phyloP scores from a whole-genome alignment of 1,139 yeast genomes.

The Suhomyces bokatorum region DNA sequence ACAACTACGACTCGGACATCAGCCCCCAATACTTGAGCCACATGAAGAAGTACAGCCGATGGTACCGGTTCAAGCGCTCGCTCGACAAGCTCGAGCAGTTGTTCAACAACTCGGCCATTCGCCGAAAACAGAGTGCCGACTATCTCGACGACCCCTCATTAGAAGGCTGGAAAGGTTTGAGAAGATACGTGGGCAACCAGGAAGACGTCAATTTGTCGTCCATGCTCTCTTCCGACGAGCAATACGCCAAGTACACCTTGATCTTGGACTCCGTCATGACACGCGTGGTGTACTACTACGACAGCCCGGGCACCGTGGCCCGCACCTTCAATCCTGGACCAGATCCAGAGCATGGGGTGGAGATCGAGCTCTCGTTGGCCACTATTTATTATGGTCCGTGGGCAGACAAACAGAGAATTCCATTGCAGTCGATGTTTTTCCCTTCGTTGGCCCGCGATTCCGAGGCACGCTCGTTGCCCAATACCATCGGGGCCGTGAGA shows the following conservation, averaged over 20 bases:
- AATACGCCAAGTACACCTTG: slow-evolving; percentile 82
- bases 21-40: slow-evolving; percentile 13
- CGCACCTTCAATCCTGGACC: background rate
- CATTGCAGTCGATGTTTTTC: slow-evolving; percentile 63
- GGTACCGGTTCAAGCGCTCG: slow-evolving; percentile 27
- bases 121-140: slow-evolving; percentile 2
- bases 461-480: slow-evolving; percentile 40
- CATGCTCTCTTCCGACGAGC: slow-evolving; percentile 44
- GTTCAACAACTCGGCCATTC: slow-evolving; percentile 2
- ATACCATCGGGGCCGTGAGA: slow-evolving; percentile 51
- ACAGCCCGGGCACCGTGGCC: slow-evolving; percentile 56
- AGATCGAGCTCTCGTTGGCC: slow-evolving; percentile 58
- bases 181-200: slow-evolving; percentile 43
- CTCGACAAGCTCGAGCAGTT: slow-evolving; percentile 10
- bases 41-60: slow-evolving; percentile 24
- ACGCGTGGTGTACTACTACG: slow-evolving; percentile 62
- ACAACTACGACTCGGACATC: slow-evolving; percentile 1
- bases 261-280: slow-evolving; percentile 64
- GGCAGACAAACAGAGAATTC: slow-evolving; percentile 83
- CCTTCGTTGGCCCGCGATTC: slow-evolving; percentile 69
- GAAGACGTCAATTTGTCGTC: slow-evolving; percentile 35
- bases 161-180: slow-evolving; percentile 43
- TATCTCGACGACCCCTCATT: slow-evolving; percentile 3
- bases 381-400: slow-evolving; percentile 90
- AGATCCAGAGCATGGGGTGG: slow-evolving; percentile 67